A percentile compares a stretch with the other conserved stretches of the same genome.
Evolutionary conservation across 768 basidiomycete species (phyloP).

Genomic region (Lentinula sp.): DNA sequence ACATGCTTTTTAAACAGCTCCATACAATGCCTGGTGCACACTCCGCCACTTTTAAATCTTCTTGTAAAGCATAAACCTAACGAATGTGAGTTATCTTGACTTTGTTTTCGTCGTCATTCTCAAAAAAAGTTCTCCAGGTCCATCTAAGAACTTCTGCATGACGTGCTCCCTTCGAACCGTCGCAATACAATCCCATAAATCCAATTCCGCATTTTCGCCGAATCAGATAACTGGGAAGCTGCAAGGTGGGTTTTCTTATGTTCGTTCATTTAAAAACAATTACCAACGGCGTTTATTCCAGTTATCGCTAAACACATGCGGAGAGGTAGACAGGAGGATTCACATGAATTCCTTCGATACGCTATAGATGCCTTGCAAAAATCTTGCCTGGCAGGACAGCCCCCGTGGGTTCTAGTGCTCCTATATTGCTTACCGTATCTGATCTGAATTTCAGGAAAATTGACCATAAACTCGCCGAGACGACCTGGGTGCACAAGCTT

Average conservation of each 20-base stretch:
- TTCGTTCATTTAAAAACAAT: slow-evolving; percentile 3
- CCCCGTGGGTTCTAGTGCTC: slow-evolving; percentile 47
- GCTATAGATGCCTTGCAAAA: slow-evolving; percentile 89
- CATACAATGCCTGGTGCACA: slow-evolving; percentile 89
- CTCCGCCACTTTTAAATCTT: slow-evolving; percentile 74
- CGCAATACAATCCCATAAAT: slow-evolving; percentile 45
- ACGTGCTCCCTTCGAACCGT: slow-evolving; percentile 61
- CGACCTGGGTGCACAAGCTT: slow-evolving; percentile 90
- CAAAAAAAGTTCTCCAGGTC: slow-evolving; percentile 24
- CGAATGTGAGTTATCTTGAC: slow-evolving; percentile 47
- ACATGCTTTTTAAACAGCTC: slow-evolving; percentile 97
- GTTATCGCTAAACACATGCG: slow-evolving; percentile 90
- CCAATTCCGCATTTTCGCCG: slow-evolving; percentile 53
- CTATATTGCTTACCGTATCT: background rate
- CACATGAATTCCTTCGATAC: slow-evolving; percentile 96
- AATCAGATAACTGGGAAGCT: slow-evolving; percentile 59
- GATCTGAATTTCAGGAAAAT: slow-evolving; percentile 45
- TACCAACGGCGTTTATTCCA: slow-evolving; percentile 22
- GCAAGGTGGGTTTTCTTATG: slow-evolving; percentile 43
- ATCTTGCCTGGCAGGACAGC: slow-evolving; percentile 65
- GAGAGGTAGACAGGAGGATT: slow-evolving; percentile 91
- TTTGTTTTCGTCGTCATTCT: slow-evolving; percentile 6
- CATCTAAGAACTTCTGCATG: slow-evolving; percentile 65
- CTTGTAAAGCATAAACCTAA: slow-evolving; percentile 47
- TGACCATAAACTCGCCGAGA: slow-evolving; percentile 67